These are phyloP conservation scores for Pyrenochaeta sp. DNA, from an alignment of 2,329 filamentous ascomycete species.

Conservation along the genomic window DNA sequence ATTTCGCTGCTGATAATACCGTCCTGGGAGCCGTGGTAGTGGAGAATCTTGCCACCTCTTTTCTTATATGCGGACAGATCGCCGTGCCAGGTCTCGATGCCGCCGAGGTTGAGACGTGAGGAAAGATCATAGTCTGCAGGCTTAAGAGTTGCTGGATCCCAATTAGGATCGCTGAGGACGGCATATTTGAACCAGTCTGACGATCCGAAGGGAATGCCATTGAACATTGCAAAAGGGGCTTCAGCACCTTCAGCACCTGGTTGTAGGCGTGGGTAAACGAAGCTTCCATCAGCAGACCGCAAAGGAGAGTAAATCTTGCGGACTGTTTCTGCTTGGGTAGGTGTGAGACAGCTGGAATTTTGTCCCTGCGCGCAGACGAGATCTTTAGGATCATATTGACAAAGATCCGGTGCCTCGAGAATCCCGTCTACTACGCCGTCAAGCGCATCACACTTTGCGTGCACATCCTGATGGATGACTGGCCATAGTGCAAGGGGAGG, in stretches of 20 bases:
- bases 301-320: constrained; percentile 54
- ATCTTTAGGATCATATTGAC: constrained; percentile 53
- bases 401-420: constrained; percentile 56
- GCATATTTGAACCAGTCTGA: constrained; percentile 60
- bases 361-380: constrained; percentile 45
- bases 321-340: constrained; percentile 55
- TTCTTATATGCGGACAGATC: constrained; percentile 48
- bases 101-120: constrained; percentile 45
- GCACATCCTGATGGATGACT: constrained; percentile 50
- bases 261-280: constrained; percentile 61
- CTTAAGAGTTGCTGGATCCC: constrained; percentile 51
- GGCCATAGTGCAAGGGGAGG: constrained; percentile 52
- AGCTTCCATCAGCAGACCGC: constrained; percentile 52
- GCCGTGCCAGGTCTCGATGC: constrained; percentile 53
- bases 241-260: constrained; percentile 55
- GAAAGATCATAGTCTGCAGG: constrained; percentile 53
- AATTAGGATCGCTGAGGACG: constrained; percentile 56
- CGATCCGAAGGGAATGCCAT: constrained; percentile 54
- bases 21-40: constrained; percentile 57
- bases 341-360: constrained; percentile 55
- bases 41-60: constrained; percentile 57
- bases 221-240: constrained; percentile 50
- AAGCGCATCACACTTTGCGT: constrained; percentile 60
- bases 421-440: constrained; percentile 61
- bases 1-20: constrained; percentile 56